Base-by-base conservation (phyloP, 306 rosid genomes). In the Gleditsia sinensis region DNA sequence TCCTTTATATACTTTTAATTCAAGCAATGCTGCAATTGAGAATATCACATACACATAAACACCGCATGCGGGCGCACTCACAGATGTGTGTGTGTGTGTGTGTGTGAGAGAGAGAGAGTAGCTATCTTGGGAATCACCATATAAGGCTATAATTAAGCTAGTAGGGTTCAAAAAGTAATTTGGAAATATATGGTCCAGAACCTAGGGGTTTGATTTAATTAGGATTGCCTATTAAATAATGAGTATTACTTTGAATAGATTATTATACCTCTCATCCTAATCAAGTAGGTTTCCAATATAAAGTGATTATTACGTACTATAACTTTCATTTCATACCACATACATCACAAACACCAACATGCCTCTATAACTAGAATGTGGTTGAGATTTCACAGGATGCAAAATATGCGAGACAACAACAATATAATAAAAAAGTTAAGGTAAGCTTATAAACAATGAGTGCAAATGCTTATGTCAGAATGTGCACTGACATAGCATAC, bases 251-350 rank as follows among this genome's bases (percentile, higher is more conserved):
- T 72, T 12, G 48, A 50, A 39, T 56, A 45, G 32, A 40, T 39
- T 36, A 60, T 27, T 27, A 45, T 19, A 67, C 14, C 48, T 63
- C 58, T 36, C 21, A 55, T 20, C 20, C 45, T 46, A 43, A 20
- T 40, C 24, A n/a, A 10, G 19, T 55, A 54, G 23, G 54, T 42
- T 20, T 30, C 74, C 48, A 23, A 20, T 13, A 20, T 32, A 20
- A 16, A 72, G 50, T 21, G 48, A 63, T 27, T 54, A 72, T 55
- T 53, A 58, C 6, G 48, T 27, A 9, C n/a, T 14, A 12, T 67
- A 61, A 13, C 34, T 68, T 59, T 48, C 30, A 51, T 21, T 75
- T 74, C 60, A 69, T 25, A n/a, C 53, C 21, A 27, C 56, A 57
- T 13, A 48, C 45, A 77, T 33, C 42, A 32, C 33, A 9, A 23